Percentiles rank a stretch among this genome's conserved stretches.
Conservation (phyloP, 179 eudicot genomes). For the Silene vulgaris region DNA sequence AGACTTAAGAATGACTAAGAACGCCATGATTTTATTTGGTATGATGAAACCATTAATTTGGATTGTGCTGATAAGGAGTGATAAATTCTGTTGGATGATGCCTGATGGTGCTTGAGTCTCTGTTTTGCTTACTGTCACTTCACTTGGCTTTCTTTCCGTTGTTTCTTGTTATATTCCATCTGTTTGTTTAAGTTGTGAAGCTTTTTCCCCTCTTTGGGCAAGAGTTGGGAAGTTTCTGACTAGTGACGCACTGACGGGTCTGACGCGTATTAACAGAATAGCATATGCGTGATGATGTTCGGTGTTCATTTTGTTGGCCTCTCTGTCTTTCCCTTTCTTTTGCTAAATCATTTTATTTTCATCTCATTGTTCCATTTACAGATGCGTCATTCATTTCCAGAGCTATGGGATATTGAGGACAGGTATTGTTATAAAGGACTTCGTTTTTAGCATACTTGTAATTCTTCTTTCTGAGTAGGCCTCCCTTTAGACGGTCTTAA, state of each 20-base stretch:
- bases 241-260: neutral
- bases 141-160: neutral
- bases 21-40: neutral
- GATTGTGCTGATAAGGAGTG: neutral
- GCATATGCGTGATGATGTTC: neutral
- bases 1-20: neutral
- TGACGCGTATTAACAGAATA: neutral
- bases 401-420: constrained; percentile 78
- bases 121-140: neutral
- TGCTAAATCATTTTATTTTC: neutral
- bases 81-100: constrained; percentile 2
- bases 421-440: constrained; percentile 38
- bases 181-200: neutral
- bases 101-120: constrained; percentile 4
- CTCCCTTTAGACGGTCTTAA: too few relatives aligned
- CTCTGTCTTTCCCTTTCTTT: constrained; percentile 5
- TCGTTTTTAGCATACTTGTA: neutral
- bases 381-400: constrained; percentile 88
- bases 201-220: neutral
- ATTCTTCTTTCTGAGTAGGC: neutral
- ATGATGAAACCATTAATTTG: neutral
- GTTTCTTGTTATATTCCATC: neutral
- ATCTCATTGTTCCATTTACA: constrained; percentile 26
- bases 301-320: neutral
- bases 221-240: neutral